Evolutionary conservation across 2,329 filamentous ascomycete genomes (phyloP).

Genomic region (Biscogniauxia sp.): DNA sequence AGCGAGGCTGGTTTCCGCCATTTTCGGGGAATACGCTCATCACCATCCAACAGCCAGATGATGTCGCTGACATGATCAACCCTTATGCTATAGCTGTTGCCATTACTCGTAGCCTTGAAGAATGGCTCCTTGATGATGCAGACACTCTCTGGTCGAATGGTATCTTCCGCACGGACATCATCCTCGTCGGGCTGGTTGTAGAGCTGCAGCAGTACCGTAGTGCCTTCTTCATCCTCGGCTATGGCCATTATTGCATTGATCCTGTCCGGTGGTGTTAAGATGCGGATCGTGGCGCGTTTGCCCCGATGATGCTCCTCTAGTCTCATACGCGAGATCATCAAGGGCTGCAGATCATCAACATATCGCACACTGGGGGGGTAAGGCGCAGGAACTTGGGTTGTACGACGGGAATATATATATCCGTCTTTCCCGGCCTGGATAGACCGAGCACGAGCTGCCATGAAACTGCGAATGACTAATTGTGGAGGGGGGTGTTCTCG

Average conservation of each 20-base stretch:
- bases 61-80: conserved; percentile 54
- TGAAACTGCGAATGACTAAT: conserved; percentile 4
- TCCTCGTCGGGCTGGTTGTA: conserved; percentile 41
- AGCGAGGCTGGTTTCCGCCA: conserved; percentile 30
- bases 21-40: conserved; percentile 38
- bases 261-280: conserved; percentile 19
- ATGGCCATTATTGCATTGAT: conserved; percentile 26
- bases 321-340: conserved; percentile 30
- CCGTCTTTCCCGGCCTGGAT: background rate
- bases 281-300: conserved; percentile 12
- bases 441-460: conserved; percentile 1
- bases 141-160: conserved; percentile 34
- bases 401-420: background rate
- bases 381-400: conserved; percentile 15
- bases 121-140: conserved; percentile 54
- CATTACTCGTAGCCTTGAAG: conserved; percentile 40
- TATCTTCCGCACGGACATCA: conserved; percentile 31
- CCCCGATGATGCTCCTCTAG: conserved; percentile 32
- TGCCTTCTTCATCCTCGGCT: conserved; percentile 39
- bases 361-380: conserved; percentile 27
- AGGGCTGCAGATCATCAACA: conserved; percentile 17
- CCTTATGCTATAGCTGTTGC: conserved; percentile 42
- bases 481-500: conserved; percentile 8
- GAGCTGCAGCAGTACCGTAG: conserved; percentile 36
- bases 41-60: conserved; percentile 33